Evolutionary conservation across 1,284 basidiomycete genomes (phyloP), one percentile per base, ranked within the genome.

Genomic region (Cutaneotrichosporon sp.): DNA sequence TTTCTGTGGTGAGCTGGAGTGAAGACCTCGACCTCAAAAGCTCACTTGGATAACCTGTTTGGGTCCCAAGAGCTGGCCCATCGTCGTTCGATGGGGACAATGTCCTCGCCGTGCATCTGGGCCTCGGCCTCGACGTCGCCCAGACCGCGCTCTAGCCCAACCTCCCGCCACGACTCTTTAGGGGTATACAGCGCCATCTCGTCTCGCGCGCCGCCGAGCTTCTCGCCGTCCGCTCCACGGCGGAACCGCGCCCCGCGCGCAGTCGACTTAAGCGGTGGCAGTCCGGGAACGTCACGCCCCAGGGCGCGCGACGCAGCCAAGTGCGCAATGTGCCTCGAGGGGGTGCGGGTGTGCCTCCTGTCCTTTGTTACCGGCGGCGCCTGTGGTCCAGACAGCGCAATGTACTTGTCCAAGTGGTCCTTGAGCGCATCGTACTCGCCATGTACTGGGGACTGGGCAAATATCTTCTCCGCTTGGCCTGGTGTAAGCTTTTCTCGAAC

Each of bases 401-500:
- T 66, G 78, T 89, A 87, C 51, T 87, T 86, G 70, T 96, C 92
- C 76, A 94, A 90, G 75, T 96, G 91, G 64, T 93, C 90, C 77
- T 93, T 92, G 66, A 97, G 74, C 55, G 84, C 82, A 64, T 97
- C 91, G 70, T 94, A 93, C 73, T 94, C 91, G 60, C 88, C 43
- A 51, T 72, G 79, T 15, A 84, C 82, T 4, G 89, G 84, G 0
- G 86, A 83, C n/a, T 84, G 84, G 61, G 90, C 87, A 78, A 93
- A 87, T 46, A 81, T 81, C 70, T 87, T 89, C 68, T 93, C 89
- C 21, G 94, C 76, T 73, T 96, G 91, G 13, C 86, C 91, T 94
- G 63, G 30, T 8, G 21, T 64, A 20, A 61, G 58, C 48, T n/a
- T 17, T n/a, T 21, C 47, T 30, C 15, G n/a, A n/a, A n/a, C n/a